phyloP scores from a whole-genome alignment of 192 early-diverging fungal species.

The Podila epicladia region DNA sequence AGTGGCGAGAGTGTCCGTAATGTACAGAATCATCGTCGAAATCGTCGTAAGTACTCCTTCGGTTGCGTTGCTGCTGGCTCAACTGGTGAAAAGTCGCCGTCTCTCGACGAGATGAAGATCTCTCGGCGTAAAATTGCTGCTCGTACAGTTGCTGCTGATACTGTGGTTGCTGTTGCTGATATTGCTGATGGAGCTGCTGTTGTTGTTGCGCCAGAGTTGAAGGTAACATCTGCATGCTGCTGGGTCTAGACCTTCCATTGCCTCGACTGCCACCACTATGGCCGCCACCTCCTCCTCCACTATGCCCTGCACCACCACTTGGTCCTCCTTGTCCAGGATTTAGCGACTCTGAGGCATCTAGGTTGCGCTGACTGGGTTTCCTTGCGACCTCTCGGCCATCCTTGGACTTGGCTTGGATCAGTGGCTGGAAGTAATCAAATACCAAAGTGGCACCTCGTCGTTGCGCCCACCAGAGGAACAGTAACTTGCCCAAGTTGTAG shows the following conservation, averaged over 20 bases:
- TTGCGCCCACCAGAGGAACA: conserved; percentile 70
- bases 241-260: conserved; percentile 6
- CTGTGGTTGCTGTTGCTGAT: conserved; percentile 38
- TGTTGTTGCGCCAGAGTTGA: conserved; percentile 36
- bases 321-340: conserved; percentile 16
- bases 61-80: conserved; percentile 11
- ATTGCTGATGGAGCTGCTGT: conserved; percentile 39
- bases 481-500: conserved; percentile 62
- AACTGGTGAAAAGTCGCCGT: conserved; percentile 35
- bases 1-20: background rate
- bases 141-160: conserved; percentile 39
- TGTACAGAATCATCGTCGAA: conserved; percentile 16
- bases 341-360: conserved; percentile 35
- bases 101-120: conserved; percentile 24
- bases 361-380: conserved; percentile 27
- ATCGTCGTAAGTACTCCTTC: background rate
- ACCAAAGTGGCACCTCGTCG: conserved; percentile 61
- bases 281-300: conserved; percentile 16
- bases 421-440: conserved; percentile 55
- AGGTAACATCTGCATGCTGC: conserved; percentile 33
- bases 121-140: conserved; percentile 42
- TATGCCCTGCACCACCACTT: conserved; percentile 8
- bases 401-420: conserved; percentile 46
- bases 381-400: conserved; percentile 48
- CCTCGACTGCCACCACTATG: background rate